Base-by-base conservation (phyloP, 495 filamentous ascomycete genomes). In the Saxispiralis lemnorum region DNA sequence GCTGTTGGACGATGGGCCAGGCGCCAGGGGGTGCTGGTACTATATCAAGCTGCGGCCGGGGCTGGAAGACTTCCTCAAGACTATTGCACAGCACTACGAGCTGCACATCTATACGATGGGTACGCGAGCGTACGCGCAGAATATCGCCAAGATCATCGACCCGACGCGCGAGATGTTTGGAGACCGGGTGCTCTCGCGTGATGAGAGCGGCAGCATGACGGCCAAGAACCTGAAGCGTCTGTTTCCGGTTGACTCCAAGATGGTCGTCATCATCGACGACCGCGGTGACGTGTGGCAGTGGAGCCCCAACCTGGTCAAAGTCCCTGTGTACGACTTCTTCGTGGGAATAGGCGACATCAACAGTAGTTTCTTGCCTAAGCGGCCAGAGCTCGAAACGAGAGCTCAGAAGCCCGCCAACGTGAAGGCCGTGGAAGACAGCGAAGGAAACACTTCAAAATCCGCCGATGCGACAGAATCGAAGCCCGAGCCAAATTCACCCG, bases 101-200 rank as follows among this genome's bases (percentile, higher is more conserved):
- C 63, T 96, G 51, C 89, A 99, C 52, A 87, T 99, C 54, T 99
- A 99, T 64, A 97, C 89, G 17, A 96, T 96, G 89, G 89, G 87
- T 43, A 99, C 89, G 35, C 75, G 89, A 47, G 81, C 85, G 7
- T 99, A 99, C 57, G 89, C 89, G 19, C 68, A 87, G 48, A 74
- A 82, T 43, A 89, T 99, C 52, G 88, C 88, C 15, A 77, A 80
- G 52, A 85, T 95, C 50, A 81, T 99, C 41, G 89, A 99, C 58
- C 88, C 88, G 1, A 74, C 84, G 18, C 75, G 78, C 39, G 88
- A 79, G 56, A 72, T 93, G 12, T 99, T 99, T 56, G 88, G 82
- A 2, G 83, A 94, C 56, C 72, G 89, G 35, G 87, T 99, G 56
- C 79, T 99, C 50, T 94, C 86, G 56, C 78, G 89, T 43, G 86